phyloP scores from a whole-genome alignment of 495 filamentous ascomycete species.

The Tuber magnatum region DNA sequence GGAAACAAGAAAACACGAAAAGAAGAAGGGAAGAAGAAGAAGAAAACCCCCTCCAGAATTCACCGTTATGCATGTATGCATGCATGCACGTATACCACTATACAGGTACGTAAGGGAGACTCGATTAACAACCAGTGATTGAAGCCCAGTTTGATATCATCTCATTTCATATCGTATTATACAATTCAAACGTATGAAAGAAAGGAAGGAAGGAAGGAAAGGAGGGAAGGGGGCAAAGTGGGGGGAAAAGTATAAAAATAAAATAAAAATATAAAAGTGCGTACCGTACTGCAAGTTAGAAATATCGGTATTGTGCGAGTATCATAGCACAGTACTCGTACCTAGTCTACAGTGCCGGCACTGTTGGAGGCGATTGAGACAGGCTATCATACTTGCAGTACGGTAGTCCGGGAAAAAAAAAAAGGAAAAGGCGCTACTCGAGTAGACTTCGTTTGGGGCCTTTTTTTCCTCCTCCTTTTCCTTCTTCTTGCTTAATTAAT shows the following conservation, averaged over 20 bases:
- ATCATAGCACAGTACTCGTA: no score
- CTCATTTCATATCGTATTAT: neutral
- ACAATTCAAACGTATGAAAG: neutral
- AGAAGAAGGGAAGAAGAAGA: no score
- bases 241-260: no score
- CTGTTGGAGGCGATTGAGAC: neutral
- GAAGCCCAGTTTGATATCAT: neutral
- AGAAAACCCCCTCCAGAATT: no score
- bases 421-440: neutral
- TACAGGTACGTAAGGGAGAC: neutral
- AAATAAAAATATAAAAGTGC: no score
- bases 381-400: neutral
- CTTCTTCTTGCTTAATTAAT: neutral
- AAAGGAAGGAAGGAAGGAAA: neutral
- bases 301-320: neutral
- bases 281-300: neutral
- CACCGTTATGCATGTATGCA: no score
- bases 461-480: neutral
- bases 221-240: neutral
- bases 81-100: no score
- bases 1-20: no score
- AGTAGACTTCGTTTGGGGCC: neutral
- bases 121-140: neutral
- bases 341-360: no score
- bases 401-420: neutral